A percentile compares a stretch with the other conserved stretches of the same genome.
Evolutionary conservation across 1,284 basidiomycete species (phyloP).

Genomic region (Tetrapyrgos nigripes): DNA sequence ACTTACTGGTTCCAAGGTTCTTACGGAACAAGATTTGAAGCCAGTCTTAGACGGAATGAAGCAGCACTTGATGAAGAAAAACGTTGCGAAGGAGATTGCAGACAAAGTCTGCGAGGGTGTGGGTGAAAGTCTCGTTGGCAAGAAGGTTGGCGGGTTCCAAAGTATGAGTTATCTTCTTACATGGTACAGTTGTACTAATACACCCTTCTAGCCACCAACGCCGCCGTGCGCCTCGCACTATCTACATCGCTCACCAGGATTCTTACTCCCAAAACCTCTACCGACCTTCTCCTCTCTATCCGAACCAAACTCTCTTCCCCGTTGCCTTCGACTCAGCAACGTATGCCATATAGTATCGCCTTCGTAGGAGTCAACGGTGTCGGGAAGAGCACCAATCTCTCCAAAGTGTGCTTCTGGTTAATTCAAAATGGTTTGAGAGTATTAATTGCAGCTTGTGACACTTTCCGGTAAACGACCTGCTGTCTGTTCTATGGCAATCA

Average conservation of each 20-base stretch:
- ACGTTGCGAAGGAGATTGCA: constrained; percentile 95
- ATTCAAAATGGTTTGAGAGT: constrained; percentile 95
- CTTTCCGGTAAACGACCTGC: constrained; percentile 83
- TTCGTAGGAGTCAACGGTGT: constrained; percentile 99
- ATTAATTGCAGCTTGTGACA: constrained; percentile 98
- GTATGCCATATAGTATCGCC: constrained; percentile 90
- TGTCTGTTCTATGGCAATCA: not conserved
- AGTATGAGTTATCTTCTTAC: constrained; percentile 56
- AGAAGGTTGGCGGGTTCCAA: constrained; percentile 88
- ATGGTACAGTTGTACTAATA: not conserved
- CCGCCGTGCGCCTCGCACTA: constrained; percentile 85
- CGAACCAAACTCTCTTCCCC: constrained; percentile 76
- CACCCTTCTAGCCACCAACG: constrained; percentile 69
- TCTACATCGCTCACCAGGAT: constrained; percentile 92
- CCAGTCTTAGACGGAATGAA: constrained; percentile 96
- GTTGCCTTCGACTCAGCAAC: constrained; percentile 72
- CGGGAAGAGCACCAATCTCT: constrained; percentile 97
- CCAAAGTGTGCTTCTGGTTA: constrained; percentile 99
- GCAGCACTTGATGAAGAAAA: constrained; percentile 98
- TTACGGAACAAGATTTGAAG: constrained; percentile 85
- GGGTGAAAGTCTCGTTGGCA: constrained; percentile 87
- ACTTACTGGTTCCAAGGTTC: constrained; percentile 83
- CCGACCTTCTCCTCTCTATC: constrained; percentile 89
- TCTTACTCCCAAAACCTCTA: constrained; percentile 95
- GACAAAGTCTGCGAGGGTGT: constrained; percentile 96